phyloP scores from a whole-genome alignment of 2,329 filamentous ascomycete species.

The Pyricularia sp. region DNA sequence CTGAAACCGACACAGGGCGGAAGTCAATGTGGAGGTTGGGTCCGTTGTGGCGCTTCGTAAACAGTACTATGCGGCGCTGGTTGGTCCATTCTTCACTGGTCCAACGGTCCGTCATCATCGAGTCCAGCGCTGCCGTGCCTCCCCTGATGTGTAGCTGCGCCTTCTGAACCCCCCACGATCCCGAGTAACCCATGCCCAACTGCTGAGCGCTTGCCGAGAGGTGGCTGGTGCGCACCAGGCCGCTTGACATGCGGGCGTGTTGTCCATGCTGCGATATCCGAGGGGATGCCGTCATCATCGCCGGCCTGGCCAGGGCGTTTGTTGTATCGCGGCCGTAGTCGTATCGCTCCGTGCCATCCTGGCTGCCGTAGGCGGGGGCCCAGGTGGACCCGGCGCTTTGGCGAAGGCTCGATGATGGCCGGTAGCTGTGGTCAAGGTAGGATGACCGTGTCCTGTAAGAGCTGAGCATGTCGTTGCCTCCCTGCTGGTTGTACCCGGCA shows the following conservation, averaged over 20 bases:
- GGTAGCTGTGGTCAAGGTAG: slow-evolving; percentile 37
- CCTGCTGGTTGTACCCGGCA: slow-evolving; percentile 26
- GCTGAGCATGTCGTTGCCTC: slow-evolving; percentile 43
- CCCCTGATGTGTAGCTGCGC: neutral
- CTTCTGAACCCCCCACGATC: neutral
- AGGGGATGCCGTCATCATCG: neutral
- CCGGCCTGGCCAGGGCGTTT: neutral
- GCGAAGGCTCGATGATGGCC: slow-evolving; percentile 22
- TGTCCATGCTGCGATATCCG: neutral
- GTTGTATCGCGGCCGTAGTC: slow-evolving; percentile 3
- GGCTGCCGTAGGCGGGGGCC: slow-evolving; percentile 28
- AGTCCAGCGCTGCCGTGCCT: slow-evolving; percentile 39
- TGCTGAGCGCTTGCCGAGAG: slow-evolving; percentile 7
- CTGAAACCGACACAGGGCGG: slow-evolving; percentile 66
- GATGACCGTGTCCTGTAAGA: slow-evolving; percentile 40
- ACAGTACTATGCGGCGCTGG: slow-evolving; percentile 78
- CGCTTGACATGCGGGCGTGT: slow-evolving; percentile 5
- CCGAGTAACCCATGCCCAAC: slow-evolving; percentile 8
- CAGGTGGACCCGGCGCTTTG: slow-evolving; percentile 28
- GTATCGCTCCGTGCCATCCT: slow-evolving; percentile 1
- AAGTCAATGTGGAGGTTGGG: slow-evolving; percentile 77
- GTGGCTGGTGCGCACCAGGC: neutral
- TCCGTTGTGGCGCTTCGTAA: slow-evolving; percentile 72
- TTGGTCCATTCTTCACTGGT: slow-evolving; percentile 69
- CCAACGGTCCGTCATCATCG: slow-evolving; percentile 73